phyloP scores from a whole-genome alignment of 2,329 filamentous ascomycete species.

The Verticillium alfalfae region DNA sequence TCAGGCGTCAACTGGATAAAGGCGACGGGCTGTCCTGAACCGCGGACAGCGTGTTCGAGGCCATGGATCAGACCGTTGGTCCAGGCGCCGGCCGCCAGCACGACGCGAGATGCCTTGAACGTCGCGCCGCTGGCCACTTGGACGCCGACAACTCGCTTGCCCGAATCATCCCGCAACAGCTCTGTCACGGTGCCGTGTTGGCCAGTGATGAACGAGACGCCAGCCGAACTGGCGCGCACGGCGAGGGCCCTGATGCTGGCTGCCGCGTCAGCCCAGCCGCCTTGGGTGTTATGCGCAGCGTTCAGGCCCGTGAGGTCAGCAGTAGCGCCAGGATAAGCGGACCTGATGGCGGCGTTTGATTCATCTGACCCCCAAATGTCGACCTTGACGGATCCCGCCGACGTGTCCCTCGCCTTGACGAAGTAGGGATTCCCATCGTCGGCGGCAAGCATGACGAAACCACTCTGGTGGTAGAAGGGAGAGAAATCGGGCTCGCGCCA shows the following conservation, averaged over 20 bases:
- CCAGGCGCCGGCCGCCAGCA: conserved; percentile 77
- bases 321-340: conserved; percentile 3
- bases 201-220: conserved; percentile 24
- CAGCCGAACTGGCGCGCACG: conserved; percentile 17
- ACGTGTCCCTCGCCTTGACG: conserved; percentile 8
- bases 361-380: conserved; percentile 1
- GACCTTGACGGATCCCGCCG: conserved; percentile 1
- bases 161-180: conserved; percentile 9
- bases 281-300: conserved; percentile 15
- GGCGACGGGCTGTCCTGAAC: conserved; percentile 60
- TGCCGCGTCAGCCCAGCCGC: conserved; percentile 26
- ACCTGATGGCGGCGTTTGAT: conserved; percentile 4
- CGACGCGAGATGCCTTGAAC: conserved; percentile 39
- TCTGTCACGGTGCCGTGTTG: conserved; percentile 18
- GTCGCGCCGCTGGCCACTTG: conserved; percentile 19
- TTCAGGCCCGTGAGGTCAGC: conserved; percentile 6
- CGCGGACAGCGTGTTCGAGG: conserved; percentile 54
- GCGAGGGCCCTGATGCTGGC: conserved; percentile 18
- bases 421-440: conserved; percentile 13
- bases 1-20: conserved; percentile 56
- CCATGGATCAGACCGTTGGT: conserved; percentile 67
- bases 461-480: conserved; percentile 21
- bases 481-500: conserved; percentile 18
- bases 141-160: conserved; percentile 16
- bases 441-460: conserved; percentile 23